phyloP scores from a whole-genome alignment of 2,329 filamentous ascomycete species.

The Dactylella cylindrospora region DNA sequence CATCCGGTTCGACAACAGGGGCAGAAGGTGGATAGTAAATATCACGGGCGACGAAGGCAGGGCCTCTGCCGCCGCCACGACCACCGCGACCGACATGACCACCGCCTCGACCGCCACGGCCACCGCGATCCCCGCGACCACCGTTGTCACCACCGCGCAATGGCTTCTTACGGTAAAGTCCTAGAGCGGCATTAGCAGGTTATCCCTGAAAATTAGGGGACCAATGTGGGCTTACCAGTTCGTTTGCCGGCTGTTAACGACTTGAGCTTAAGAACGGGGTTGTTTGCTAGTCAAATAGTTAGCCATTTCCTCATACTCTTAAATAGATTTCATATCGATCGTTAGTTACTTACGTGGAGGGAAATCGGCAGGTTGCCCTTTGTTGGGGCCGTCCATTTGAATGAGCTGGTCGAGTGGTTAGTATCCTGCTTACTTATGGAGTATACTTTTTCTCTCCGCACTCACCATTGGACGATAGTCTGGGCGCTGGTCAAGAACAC shows the following conservation, averaged over 20 bases:
- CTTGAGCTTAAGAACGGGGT: constrained; percentile 10
- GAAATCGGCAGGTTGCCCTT: constrained; percentile 19
- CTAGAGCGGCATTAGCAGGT: not conserved
- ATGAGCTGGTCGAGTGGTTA: constrained; percentile 14
- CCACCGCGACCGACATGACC: constrained; percentile 45
- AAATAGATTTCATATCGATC: not conserved
- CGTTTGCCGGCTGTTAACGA: constrained; percentile 15
- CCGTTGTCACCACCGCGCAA: not conserved
- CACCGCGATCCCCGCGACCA: constrained; percentile 46
- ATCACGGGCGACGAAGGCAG: no score
- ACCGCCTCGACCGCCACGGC: constrained; percentile 51
- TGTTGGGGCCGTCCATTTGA: constrained; percentile 3
- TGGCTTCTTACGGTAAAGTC: constrained; percentile 2
- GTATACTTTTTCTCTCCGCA: no score
- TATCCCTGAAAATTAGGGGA: not conserved
- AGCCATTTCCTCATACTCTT: no score
- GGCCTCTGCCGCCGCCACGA: constrained; percentile 47
- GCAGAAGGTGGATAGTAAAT: no score
- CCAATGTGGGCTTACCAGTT: constrained; percentile 31
- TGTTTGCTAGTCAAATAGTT: constrained; percentile 13
- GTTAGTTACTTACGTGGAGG: constrained; percentile 19
- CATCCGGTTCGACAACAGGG: no score
- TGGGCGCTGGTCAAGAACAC: constrained; percentile 83
- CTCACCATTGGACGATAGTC: constrained; percentile 80
- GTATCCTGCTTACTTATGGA: no score